Conservation (phyloP, 1,284 basidiomycete genomes). For the Ustilago cynodontis region DNA sequence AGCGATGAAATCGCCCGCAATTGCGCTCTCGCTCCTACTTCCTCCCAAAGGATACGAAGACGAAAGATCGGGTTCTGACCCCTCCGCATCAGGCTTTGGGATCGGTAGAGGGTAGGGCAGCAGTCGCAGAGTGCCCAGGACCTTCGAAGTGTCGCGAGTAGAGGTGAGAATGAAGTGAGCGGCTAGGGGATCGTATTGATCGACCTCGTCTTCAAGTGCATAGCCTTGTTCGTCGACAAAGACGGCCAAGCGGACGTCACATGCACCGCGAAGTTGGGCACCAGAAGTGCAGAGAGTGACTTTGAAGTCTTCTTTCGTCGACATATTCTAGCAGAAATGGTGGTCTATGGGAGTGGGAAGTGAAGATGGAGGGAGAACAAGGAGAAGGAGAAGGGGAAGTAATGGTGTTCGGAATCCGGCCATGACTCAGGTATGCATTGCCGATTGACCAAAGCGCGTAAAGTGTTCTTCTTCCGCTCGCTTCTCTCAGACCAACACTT, state of each 20-base stretch:
- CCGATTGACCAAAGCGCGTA: slow-evolving; percentile 5
- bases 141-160: slow-evolving; percentile 2
- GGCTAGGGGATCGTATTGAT: slow-evolving; percentile 56
- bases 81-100: slow-evolving; percentile 36
- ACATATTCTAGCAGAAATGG: slow-evolving; percentile 1
- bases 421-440: slow-evolving; percentile 5
- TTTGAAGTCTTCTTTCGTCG: slow-evolving; percentile 18
- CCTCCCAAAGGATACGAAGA: slow-evolving; percentile 40
- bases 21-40: slow-evolving; percentile 30
- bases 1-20: slow-evolving; percentile 41
- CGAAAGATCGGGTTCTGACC: slow-evolving; percentile 17
- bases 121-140: slow-evolving; percentile 37
- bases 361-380: not conserved
- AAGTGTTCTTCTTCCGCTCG: slow-evolving; percentile 1
- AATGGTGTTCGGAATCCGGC: not conserved
- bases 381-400: not conserved
- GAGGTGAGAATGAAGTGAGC: slow-evolving; percentile 42
- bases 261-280: slow-evolving; percentile 38
- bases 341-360: not conserved
- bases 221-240: slow-evolving; percentile 62
- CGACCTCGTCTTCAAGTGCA: slow-evolving; percentile 59
- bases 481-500: slow-evolving; percentile 14
- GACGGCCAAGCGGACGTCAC: slow-evolving; percentile 49
- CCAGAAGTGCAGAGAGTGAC: slow-evolving; percentile 39
- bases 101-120: slow-evolving; percentile 44